Evolutionary conservation across 176 grass and related monocot genomes (phyloP).

Genomic region (Luzula sylvatica): DNA sequence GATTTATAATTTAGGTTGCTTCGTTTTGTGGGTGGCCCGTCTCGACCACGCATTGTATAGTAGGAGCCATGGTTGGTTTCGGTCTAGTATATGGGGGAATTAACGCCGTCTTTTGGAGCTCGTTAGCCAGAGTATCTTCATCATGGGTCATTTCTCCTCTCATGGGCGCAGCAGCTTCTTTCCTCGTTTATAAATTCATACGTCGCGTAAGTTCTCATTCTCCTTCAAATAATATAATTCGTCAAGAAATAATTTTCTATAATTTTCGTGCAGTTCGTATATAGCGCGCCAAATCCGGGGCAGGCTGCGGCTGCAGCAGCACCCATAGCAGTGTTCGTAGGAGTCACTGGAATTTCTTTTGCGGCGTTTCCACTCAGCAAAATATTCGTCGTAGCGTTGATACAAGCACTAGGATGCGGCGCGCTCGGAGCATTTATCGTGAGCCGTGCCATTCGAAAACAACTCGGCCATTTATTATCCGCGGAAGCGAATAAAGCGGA

Average conservation of each 20-base stretch:
- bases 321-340: constrained; percentile 84
- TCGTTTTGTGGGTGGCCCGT: constrained; percentile 95
- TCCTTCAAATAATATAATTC: neutral
- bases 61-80: constrained; percentile 98
- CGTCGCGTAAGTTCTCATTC: constrained; percentile 52
- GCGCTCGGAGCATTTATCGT: constrained; percentile 74
- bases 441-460: constrained; percentile 45
- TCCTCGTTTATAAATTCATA: constrained; percentile 95
- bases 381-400: constrained; percentile 34
- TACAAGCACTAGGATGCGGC: constrained; percentile 73
- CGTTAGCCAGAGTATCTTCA: constrained; percentile 88
- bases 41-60: constrained; percentile 96
- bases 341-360: constrained; percentile 80
- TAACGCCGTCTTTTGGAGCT: constrained; percentile 80
- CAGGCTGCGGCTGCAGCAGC: constrained; percentile 90
- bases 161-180: constrained; percentile 79
- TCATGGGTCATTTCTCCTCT: constrained; percentile 95
- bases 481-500: constrained; percentile 64
- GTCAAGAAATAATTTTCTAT: neutral
- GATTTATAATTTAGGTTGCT: constrained; percentile 53
- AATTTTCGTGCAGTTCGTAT: constrained; percentile 67
- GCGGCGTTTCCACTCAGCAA: constrained; percentile 82
- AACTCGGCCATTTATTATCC: constrained; percentile 67
- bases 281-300: constrained; percentile 89
- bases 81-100: constrained; percentile 75